Conservation (phyloP, 1,284 basidiomycete genomes). For the Hemileia vastatrix region DNA sequence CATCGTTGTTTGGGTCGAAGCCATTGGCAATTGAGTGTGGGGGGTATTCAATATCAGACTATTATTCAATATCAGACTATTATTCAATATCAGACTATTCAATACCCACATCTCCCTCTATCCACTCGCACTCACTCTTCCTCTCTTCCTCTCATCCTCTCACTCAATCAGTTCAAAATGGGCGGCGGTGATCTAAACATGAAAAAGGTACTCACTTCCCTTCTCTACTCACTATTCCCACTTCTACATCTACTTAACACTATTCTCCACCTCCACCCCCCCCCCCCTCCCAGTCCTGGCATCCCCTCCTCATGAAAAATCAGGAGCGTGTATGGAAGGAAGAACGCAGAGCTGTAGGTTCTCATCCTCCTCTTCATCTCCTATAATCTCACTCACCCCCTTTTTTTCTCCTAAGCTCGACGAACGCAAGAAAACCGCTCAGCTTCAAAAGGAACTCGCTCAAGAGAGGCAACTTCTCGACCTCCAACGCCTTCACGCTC, state of each 20-base stretch:
- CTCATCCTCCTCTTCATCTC: neutral
- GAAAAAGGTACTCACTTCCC: conserved; percentile 14
- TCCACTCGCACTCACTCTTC: too few species aligned
- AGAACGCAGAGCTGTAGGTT: conserved; percentile 68
- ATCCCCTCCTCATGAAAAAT: conserved; percentile 93
- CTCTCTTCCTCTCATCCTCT: too few species aligned
- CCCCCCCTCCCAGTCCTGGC: conserved; percentile 56
- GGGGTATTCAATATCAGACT: too few species aligned
- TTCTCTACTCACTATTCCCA: neutral
- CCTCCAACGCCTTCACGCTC: conserved; percentile 80
- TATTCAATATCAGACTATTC: too few species aligned
- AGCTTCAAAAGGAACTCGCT: conserved; percentile 91
- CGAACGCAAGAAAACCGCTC: conserved; percentile 94
- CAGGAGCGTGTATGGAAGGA: conserved; percentile 99
- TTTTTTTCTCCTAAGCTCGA: conserved; percentile 51
- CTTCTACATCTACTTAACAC: neutral
- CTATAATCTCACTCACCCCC: neutral
- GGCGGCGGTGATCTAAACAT: conserved; percentile 22
- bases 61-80: conserved; percentile 28
- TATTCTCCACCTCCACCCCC: too few species aligned
- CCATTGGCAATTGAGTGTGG: too few species aligned
- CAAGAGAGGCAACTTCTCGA: conserved; percentile 95
- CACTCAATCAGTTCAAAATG: neutral
- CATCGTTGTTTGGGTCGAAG: too few species aligned
- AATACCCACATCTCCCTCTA: too few species aligned